Conservation (phyloP, 225 moss, liverwort and hornwort species). For the Antitrichia curtipendula region DNA sequence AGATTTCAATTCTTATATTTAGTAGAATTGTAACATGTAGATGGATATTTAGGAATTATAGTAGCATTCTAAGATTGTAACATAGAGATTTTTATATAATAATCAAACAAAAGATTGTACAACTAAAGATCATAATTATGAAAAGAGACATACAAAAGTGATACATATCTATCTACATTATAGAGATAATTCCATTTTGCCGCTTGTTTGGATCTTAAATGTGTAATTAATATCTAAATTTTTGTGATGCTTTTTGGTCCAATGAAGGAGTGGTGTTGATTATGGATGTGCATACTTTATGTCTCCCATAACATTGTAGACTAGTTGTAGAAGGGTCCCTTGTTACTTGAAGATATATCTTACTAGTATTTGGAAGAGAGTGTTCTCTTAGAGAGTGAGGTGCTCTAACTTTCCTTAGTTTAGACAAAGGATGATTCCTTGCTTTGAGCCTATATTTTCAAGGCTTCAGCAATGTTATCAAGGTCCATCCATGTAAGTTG, state of each 20-base stretch:
- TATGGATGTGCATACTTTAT: neutral
- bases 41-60: neutral
- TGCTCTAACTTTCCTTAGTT: neutral
- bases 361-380: neutral
- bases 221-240: no score
- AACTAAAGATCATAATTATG: neutral
- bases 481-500: neutral
- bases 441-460: neutral
- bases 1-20: neutral
- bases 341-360: neutral
- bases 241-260: neutral
- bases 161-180: neutral
- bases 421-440: neutral
- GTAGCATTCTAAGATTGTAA: neutral
- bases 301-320: neutral
- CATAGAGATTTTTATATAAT: neutral
- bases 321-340: neutral
- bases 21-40: neutral
- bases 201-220: neutral
- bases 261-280: neutral
- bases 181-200: no score
- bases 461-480: neutral
- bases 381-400: neutral
- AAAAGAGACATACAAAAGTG: neutral
- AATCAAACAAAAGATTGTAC: neutral